A percentile compares a stretch with the other conserved stretches of the same genome.
phyloP scores from a whole-genome alignment of 345 rosid genomes.

The Populus davidiana region DNA sequence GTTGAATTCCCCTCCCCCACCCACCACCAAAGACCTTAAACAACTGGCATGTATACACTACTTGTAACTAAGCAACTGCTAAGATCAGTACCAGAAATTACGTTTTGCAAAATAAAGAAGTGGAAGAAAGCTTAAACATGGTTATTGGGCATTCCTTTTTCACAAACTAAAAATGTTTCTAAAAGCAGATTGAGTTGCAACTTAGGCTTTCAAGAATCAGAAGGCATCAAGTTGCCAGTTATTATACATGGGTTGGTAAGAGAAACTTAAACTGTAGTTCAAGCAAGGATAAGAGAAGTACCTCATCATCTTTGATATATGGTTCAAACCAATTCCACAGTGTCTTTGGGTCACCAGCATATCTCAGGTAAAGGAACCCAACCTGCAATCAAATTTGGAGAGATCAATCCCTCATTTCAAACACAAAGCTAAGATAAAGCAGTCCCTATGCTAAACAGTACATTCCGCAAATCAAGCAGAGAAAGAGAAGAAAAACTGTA shows the following conservation, averaged over 20 bases:
- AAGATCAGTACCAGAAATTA: neutral
- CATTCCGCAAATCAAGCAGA: neutral
- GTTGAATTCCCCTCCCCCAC: neutral
- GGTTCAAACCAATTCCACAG: constrained; percentile 95
- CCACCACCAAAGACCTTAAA: neutral
- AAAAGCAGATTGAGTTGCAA: neutral
- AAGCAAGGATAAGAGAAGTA: constrained; percentile 20
- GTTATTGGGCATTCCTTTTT: neutral
- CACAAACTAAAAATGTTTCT: neutral
- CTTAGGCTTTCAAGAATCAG: neutral
- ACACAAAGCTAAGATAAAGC: neutral
- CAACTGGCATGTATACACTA: neutral
- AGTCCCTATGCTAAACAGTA: neutral
- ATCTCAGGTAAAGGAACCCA: constrained; percentile 94
- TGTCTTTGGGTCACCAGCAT: constrained; percentile 90
- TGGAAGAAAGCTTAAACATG: too few species aligned
- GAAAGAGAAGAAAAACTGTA: neutral
- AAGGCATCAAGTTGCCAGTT: neutral
- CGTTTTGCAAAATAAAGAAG: neutral
- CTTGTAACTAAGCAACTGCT: neutral
- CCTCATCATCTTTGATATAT: constrained; percentile 90
- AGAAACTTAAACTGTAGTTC: neutral
- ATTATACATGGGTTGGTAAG: neutral
- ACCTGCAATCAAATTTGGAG: constrained; percentile 48
- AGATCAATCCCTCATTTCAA: constrained; percentile 10